phyloP scores from a whole-genome alignment of 2,329 filamentous ascomycete genomes.

The Mycosphaerelloides madeirae region DNA sequence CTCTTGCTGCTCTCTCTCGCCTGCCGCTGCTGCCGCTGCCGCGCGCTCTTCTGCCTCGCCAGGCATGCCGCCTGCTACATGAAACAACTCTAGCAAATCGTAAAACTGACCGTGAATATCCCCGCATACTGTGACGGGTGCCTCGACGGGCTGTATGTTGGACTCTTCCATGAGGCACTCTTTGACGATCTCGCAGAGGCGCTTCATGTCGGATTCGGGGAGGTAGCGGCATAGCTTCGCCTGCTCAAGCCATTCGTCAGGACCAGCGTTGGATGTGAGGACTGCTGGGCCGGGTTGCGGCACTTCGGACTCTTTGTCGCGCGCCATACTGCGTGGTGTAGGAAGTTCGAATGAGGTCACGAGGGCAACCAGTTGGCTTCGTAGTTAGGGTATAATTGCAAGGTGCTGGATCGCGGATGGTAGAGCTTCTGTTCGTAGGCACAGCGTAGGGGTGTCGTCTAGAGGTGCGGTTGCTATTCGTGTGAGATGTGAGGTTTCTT shows the following conservation, averaged over 20 bases:
- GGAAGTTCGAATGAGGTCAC: slow-evolving; percentile 9
- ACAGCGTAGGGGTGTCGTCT: no score
- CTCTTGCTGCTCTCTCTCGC: slow-evolving; percentile 15
- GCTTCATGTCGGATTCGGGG: slow-evolving; percentile 95
- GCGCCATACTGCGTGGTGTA: slow-evolving; percentile 37
- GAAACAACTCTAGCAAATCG: slow-evolving; percentile 92
- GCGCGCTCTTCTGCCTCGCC: slow-evolving; percentile 53
- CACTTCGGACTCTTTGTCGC: slow-evolving; percentile 52
- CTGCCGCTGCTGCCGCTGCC: slow-evolving; percentile 17
- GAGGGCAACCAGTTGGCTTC: slow-evolving; percentile 5
- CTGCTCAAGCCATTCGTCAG: slow-evolving; percentile 94
- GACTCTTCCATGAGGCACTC: slow-evolving; percentile 99
- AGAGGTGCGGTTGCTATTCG: no score
- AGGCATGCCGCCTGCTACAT: slow-evolving; percentile 94
- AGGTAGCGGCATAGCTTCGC: slow-evolving; percentile 97
- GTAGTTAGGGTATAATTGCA: no score
- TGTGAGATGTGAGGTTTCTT: no score
- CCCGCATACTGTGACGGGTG: slow-evolving; percentile 93
- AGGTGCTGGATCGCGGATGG: no score
- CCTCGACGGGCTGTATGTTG: slow-evolving; percentile 96
- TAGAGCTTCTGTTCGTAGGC: no score
- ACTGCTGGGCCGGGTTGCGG: slow-evolving; percentile 89
- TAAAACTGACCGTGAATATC: slow-evolving; percentile 99
- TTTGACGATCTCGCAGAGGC: slow-evolving; percentile 97
- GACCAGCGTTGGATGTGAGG: slow-evolving; percentile 73